Evolutionary conservation across 257 asterid genomes (phyloP).

Genomic region (Ophiorrhiza pumila): DNA sequence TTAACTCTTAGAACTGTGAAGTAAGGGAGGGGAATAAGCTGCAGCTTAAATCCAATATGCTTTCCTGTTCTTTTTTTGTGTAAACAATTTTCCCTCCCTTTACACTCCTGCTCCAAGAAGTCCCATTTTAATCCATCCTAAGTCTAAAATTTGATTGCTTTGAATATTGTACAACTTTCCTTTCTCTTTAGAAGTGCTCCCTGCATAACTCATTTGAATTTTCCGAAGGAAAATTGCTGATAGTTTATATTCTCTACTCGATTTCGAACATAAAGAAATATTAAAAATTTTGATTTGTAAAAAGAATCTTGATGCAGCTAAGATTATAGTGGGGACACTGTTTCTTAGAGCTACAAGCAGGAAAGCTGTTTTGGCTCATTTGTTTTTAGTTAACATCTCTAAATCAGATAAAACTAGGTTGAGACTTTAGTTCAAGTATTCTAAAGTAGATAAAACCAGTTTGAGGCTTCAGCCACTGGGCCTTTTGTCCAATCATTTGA

Average conservation of each 20-base stretch:
- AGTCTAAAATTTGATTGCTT: not conserved
- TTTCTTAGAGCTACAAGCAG: not conserved
- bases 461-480: not conserved
- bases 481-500: not conserved
- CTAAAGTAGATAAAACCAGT: not conserved
- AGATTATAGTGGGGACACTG: not conserved
- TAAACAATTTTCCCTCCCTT: not conserved
- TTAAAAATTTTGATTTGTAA: not conserved
- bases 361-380: not conserved
- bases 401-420: not conserved
- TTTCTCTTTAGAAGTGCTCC: not conserved
- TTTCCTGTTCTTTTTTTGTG: not conserved
- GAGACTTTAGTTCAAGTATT: not conserved
- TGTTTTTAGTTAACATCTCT: not conserved
- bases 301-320: not conserved
- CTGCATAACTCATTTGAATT: not conserved
- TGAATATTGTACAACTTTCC: not conserved
- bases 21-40: not conserved
- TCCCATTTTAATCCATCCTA: not conserved
- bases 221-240: not conserved
- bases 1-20: not conserved
- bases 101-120: not conserved
- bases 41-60: not conserved
- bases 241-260: not conserved
- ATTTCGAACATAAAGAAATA: not conserved